Conservation (phyloP, 306 rosid species). For the Trifolium dubium region DNA sequence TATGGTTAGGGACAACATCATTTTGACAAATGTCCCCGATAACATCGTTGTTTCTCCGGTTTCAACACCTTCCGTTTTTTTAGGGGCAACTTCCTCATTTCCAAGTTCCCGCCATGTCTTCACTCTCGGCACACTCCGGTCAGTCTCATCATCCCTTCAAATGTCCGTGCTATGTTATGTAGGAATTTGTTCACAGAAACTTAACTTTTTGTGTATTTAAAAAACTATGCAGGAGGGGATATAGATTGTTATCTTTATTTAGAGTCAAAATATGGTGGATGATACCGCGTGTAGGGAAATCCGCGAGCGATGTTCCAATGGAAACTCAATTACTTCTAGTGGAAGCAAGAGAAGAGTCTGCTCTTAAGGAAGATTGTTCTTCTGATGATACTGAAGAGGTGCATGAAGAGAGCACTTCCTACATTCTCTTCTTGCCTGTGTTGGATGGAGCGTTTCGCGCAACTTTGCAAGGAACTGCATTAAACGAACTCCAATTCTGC, state of each 20-base stretch:
- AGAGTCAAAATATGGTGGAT: conserved; percentile 84
- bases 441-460: conserved; percentile 73
- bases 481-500: conserved; percentile 68
- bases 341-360: conserved; percentile 58
- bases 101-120: conserved; percentile 61
- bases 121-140: conserved; percentile 65
- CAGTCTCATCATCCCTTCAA: not conserved
- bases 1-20: conserved; percentile 50
- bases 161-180: too few species aligned
- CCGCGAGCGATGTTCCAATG: conserved; percentile 63
- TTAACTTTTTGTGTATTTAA: conserved; percentile 20
- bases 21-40: conserved; percentile 57
- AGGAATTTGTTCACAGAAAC: not conserved
- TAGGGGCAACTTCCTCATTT: conserved; percentile 57
- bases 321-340: conserved; percentile 80
- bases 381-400: conserved; percentile 45
- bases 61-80: conserved; percentile 54
- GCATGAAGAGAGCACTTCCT: conserved; percentile 40
- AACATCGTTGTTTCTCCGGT: conserved; percentile 54
- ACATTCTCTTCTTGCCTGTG: conserved; percentile 68
- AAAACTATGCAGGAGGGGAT: too few species aligned
- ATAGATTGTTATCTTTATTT: conserved; percentile 58
- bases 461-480: conserved; percentile 64
- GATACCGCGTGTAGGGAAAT: conserved; percentile 65
- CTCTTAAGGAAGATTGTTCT: conserved; percentile 43